These are phyloP conservation scores for Nitzschia sp. DNA, from an alignment of 108 stramenopile species.

Conservation along the genomic window DNA sequence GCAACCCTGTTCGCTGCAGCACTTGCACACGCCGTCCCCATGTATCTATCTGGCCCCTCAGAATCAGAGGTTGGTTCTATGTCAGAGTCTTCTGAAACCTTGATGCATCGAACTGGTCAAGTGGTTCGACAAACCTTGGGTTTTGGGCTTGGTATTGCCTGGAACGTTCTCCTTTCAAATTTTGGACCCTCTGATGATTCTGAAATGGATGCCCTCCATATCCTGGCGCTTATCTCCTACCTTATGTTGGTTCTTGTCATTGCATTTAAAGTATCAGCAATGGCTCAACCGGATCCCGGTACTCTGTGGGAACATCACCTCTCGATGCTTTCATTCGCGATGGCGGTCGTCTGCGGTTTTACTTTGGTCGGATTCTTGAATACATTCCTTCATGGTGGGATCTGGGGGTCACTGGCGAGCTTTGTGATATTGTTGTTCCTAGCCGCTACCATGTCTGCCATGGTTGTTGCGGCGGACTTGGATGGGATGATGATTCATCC, in stretches of 20 bases:
- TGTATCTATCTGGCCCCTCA: neutral
- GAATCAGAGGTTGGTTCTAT: neutral
- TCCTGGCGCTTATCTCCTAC: constrained; percentile 15
- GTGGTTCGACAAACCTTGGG: constrained; percentile 20
- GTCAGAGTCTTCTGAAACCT: neutral
- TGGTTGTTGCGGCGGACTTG: constrained; percentile 12
- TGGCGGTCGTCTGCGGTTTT: constrained; percentile 18
- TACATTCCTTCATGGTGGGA: neutral
- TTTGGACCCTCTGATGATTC: constrained; percentile 12
- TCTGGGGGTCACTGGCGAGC: constrained; percentile 2
- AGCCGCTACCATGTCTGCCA: constrained; percentile 8
- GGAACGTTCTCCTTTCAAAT: constrained; percentile 20
- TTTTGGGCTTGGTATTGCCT: constrained; percentile 29
- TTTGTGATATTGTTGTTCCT: constrained; percentile 9
- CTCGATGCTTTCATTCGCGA: constrained; percentile 23
- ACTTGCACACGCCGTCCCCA: constrained; percentile 7
- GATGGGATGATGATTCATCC: neutral
- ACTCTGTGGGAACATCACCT: constrained; percentile 19
- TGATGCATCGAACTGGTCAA: constrained; percentile 2
- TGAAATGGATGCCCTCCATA: constrained; percentile 10
- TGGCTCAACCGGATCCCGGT: constrained; percentile 2
- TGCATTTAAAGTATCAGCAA: constrained; percentile 22
- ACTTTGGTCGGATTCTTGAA: constrained; percentile 23
- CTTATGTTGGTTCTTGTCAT: constrained; percentile 17
- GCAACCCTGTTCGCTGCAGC: constrained; percentile 23